Evolutionary conservation across 1,284 basidiomycete genomes (phyloP), one percentile per base, ranked within the genome.

Genomic region (Cystobasidium sp.): DNA sequence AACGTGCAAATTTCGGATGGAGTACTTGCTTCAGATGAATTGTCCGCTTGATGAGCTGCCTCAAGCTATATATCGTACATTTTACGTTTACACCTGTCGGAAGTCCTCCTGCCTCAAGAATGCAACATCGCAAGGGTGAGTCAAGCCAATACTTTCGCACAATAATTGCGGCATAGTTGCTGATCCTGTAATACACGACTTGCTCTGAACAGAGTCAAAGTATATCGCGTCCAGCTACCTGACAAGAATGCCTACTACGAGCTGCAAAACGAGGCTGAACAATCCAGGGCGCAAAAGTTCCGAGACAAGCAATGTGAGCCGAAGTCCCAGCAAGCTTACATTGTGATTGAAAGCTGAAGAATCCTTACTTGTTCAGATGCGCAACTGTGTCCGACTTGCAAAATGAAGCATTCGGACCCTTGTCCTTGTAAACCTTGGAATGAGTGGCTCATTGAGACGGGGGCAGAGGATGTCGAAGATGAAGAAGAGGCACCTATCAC

Each of bases 391-490:
- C 22, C 70, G 10, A 56, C 44, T 22, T 73, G 70, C 70, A 73
- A 73, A 31, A 73, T 73, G 70, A 59, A 58, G 24, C 70, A 73
- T 49, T 24, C 14, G 6, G 52, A 24, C 18, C 44, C 56, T 6
- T 73, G 62, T 39, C 47, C 49, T 5, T 24, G 59, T 37, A 59
- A 62, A 20, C 52, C 63, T 24, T 73, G 70, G 70, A 65, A 73
- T 31, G 70, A 73, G 37, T 73, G 70, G 70, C 70, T 73, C 18
- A 73, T 73, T 63, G 70, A 73, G 59, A 73, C 70, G 7, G 70
- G 37, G 1, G 22, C 52, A 7, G 70, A 73, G 52, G 70, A 73
- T 22, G 47, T 73, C 22, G 62, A 66, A 5, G 63, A 59, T n/a
- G 61, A 47, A 14, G 69, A 63, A 49, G 69, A 71, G n/a, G 68